A percentile compares a stretch with the other conserved stretches of the same genome.
These are phyloP conservation scores for Akanthomyces muscarius DNA, from an alignment of 2,329 filamentous ascomycete genomes.

Conservation along the genomic window DNA sequence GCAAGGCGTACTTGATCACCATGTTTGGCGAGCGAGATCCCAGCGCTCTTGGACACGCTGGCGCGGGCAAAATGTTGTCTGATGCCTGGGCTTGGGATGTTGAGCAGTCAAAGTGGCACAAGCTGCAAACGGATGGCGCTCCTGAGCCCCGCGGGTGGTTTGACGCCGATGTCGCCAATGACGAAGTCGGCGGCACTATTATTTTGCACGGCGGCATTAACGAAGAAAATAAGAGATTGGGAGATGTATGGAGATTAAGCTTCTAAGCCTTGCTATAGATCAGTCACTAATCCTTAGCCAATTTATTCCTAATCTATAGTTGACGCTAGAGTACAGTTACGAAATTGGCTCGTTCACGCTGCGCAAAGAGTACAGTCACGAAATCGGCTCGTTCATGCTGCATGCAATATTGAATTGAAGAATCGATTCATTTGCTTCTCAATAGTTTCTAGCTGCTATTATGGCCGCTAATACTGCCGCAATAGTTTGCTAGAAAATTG, in stretches of 20 bases:
- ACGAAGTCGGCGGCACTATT: slow-evolving; percentile 22
- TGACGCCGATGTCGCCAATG: slow-evolving; percentile 30
- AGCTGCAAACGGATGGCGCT: slow-evolving; percentile 21
- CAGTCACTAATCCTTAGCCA: too few relatives aligned
- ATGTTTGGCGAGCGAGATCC: slow-evolving; percentile 39
- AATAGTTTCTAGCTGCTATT: too few relatives aligned
- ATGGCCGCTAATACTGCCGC: too few relatives aligned
- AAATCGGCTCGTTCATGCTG: too few relatives aligned
- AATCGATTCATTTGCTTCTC: too few relatives aligned
- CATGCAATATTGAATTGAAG: too few relatives aligned
- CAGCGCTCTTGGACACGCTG: slow-evolving; percentile 35
- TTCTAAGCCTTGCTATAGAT: slow-evolving; percentile 11
- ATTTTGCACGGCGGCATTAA: slow-evolving; percentile 38
- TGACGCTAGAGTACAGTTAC: too few relatives aligned
- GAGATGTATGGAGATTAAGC: slow-evolving; percentile 36
- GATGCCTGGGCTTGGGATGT: slow-evolving; percentile 41
- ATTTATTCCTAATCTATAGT: too few relatives aligned
- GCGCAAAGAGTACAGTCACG: too few relatives aligned
- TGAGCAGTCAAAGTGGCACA: slow-evolving; percentile 26
- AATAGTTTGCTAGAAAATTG: too few relatives aligned
- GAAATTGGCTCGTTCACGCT: too few relatives aligned
- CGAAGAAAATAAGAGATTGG: slow-evolving; percentile 34
- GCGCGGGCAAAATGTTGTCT: slow-evolving; percentile 37
- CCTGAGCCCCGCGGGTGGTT: slow-evolving; percentile 39
- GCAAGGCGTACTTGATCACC: slow-evolving; percentile 30